Evolutionary conservation across 257 asterid species (phyloP), one percentile per base, ranked within the genome.

Genomic region (Lithospermum erythrorhizon): DNA sequence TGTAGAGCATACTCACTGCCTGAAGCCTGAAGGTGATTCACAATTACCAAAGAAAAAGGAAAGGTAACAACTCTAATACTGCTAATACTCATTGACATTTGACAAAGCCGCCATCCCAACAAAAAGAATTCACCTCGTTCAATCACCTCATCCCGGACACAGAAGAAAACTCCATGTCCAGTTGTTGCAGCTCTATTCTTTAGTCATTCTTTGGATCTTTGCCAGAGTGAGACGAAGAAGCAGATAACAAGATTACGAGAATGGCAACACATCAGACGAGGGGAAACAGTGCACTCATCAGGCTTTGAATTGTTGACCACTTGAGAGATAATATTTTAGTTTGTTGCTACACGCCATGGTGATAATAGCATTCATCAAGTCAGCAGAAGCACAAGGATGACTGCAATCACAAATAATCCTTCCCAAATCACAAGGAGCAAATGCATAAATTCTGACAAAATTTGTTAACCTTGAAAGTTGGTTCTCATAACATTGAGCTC

Each of bases 121-220:
- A 95, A 14, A 91, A 91, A 57, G 96, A 96, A 69, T 88, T 91
- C 60, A 91, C 96, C 53, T 87, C 98, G 56, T 87, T 94, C 17
- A 91, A 71, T 54, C 68, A 79, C 82, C 78, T 82, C 67, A 86
- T 83, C 62, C 78, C 85, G 18, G 89, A 76, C 4, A 71, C 82
- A 30, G 89, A 58, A 17, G 83, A 23, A 6, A 75, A 21, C 14
- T 8, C 13, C 0, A 69, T 11, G 32, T 55, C 14, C 14, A 35
- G 45, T 35, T 10, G 72, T 29, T 62, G 70, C 56, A 60, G 57
- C 53, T 41, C 18, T 64, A 53, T 41, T 57, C 29, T 68, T 56
- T 56, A 5, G 23, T 41, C 15, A 41, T 41, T 13, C 37, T 13
- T 56, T 4, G 23, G n/a, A 4, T 21, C 17, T 5, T 23, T 22